Conservation (phyloP, 2,329 filamentous ascomycete genomes). For the Colletotrichum salicis region DNA sequence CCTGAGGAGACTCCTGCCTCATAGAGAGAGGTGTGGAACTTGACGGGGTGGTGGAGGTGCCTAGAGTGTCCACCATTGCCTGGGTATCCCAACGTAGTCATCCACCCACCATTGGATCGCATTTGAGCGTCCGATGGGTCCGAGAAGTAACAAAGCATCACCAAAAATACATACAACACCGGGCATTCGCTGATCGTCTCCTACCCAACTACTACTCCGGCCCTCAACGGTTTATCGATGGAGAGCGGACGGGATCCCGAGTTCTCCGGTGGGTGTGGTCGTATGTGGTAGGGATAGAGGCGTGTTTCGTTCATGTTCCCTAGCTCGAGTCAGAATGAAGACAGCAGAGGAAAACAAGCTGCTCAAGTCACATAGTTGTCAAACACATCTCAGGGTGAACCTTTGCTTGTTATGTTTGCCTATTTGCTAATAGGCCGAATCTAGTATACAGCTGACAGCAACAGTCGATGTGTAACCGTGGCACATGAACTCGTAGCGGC, state of each 20-base stretch:
- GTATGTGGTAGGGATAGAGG: neutral
- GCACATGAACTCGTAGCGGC: conserved; percentile 22
- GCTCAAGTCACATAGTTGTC: neutral
- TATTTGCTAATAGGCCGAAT: conserved; percentile 14
- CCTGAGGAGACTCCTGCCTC: neutral
- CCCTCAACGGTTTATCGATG: no score
- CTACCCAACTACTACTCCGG: no score
- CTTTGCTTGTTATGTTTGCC: conserved; percentile 17
- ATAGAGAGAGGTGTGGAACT: neutral
- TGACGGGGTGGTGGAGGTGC: no score
- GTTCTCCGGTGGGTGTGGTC: no score
- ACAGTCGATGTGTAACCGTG: conserved; percentile 16
- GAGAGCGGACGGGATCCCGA: no score
- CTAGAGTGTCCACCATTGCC: no score
- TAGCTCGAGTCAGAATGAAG: neutral
- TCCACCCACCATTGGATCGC: no score
- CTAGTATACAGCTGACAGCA: conserved; percentile 25
- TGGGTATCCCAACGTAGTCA: no score
- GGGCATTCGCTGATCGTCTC: no score
- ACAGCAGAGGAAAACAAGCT: neutral
- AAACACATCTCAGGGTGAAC: neutral
- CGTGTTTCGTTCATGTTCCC: neutral
- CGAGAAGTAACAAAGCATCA: no score
- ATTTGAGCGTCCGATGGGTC: no score
- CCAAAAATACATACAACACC: no score